Conservation (phyloP, 192 early-diverging fungal genomes). For the Coemansia sp. region DNA sequence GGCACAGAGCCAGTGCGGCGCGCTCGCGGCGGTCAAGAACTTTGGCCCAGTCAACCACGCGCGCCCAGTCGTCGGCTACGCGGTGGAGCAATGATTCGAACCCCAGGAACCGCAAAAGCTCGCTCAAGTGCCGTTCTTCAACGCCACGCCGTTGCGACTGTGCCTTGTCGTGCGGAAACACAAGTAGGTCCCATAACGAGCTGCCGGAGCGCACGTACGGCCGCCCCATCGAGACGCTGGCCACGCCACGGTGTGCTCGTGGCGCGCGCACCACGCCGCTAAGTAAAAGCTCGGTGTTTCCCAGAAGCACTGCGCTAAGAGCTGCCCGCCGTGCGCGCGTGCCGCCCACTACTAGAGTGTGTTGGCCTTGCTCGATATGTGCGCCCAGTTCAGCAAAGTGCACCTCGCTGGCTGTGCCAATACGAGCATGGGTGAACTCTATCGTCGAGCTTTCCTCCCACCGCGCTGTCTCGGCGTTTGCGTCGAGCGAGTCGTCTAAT, state of each 20-base stretch:
- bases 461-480: background rate
- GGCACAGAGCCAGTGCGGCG: slow-evolving; percentile 29
- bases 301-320: slow-evolving; percentile 21
- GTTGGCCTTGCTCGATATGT: slow-evolving; percentile 33
- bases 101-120: slow-evolving; percentile 30
- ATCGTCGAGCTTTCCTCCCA: slow-evolving; percentile 15
- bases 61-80: slow-evolving; percentile 41
- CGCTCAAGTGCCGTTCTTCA: slow-evolving; percentile 31
- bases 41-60: slow-evolving; percentile 40
- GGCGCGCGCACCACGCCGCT: slow-evolving; percentile 19
- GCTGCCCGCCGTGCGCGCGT: slow-evolving; percentile 15
- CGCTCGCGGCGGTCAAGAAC: slow-evolving; percentile 29
- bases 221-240: slow-evolving; percentile 3
- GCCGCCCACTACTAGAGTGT: slow-evolving; percentile 34
- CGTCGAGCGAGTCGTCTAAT: background rate
- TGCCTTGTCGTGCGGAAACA: slow-evolving; percentile 48
- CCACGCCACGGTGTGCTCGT: slow-evolving; percentile 16
- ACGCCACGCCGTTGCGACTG: slow-evolving; percentile 34
- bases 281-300: background rate
- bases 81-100: slow-evolving; percentile 31
- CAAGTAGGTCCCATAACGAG: slow-evolving; percentile 47
- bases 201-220: slow-evolving; percentile 36
- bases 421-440: slow-evolving; percentile 13
- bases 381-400: slow-evolving; percentile 24
- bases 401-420: background rate